These are phyloP conservation scores for Sclerotinia subarctica DNA, from an alignment of 2,329 filamentous ascomycete genomes.

Conservation along the genomic window DNA sequence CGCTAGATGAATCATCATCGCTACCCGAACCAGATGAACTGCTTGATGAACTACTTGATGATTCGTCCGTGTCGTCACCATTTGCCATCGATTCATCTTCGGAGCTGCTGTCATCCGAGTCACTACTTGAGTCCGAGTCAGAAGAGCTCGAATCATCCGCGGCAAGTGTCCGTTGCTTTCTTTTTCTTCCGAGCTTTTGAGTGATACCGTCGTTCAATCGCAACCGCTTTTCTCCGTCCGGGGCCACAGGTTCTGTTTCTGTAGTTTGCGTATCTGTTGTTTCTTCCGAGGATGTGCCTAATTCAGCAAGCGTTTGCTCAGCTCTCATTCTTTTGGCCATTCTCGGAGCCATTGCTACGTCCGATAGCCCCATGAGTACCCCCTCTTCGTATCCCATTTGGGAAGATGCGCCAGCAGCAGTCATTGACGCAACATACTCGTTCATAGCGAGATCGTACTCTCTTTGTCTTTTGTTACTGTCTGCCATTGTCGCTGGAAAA, in stretches of 20 bases:
- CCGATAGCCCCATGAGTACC: conserved; percentile 40
- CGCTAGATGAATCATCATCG: conserved; percentile 15
- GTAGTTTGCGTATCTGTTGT: conserved; percentile 21
- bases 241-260: conserved; percentile 23
- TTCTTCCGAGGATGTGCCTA: conserved; percentile 41
- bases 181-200: conserved; percentile 45
- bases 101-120: conserved; percentile 28
- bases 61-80: conserved; percentile 18
- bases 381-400: conserved; percentile 38
- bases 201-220: conserved; percentile 47
- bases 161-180: conserved; percentile 44
- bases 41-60: conserved; percentile 28
- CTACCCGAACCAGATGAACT: conserved; percentile 27
- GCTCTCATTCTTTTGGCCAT: conserved; percentile 62
- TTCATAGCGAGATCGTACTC: conserved; percentile 52
- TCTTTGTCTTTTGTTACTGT: conserved; percentile 51
- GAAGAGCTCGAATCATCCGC: conserved; percentile 32
- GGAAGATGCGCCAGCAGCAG: conserved; percentile 24
- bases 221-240: conserved; percentile 42
- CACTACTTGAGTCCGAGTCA: conserved; percentile 22
- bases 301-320: conserved; percentile 54
- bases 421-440: conserved; percentile 36
- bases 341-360: conserved; percentile 52
- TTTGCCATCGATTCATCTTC: conserved; percentile 27
- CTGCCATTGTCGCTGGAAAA: conserved; percentile 48